Evolutionary conservation across 192 early-diverging fungal genomes (phyloP).

Genomic region (Umbelopsis sp.): DNA sequence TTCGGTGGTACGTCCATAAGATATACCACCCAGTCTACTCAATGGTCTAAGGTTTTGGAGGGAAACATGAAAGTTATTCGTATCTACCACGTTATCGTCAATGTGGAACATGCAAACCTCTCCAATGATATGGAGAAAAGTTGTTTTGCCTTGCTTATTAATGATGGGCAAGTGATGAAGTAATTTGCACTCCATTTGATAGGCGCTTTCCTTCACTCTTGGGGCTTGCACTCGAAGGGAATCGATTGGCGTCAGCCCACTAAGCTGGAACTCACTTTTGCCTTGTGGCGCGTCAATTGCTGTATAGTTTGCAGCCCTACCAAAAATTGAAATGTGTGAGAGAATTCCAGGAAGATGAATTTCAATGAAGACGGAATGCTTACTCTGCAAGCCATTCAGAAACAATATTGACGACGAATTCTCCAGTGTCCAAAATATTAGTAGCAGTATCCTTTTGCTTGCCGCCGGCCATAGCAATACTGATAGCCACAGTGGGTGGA

Average conservation of each 20-base stretch:
- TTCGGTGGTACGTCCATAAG: slow-evolving; percentile 38
- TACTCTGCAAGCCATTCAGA: slow-evolving; percentile 47
- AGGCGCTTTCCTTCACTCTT: slow-evolving; percentile 34
- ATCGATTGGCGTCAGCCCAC: slow-evolving; percentile 42
- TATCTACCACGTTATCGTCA: slow-evolving; percentile 36
- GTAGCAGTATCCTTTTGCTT: slow-evolving; percentile 47
- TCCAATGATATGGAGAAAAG: slow-evolving; percentile 43
- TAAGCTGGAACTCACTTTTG: slow-evolving; percentile 30
- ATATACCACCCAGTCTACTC: slow-evolving; percentile 42
- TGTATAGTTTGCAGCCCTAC: slow-evolving; percentile 46
- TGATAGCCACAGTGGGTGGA: slow-evolving; percentile 46
- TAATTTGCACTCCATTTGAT: slow-evolving; percentile 48
- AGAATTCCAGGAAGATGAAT: not conserved
- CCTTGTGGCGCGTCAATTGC: slow-evolving; percentile 40
- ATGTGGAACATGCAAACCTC: slow-evolving; percentile 38
- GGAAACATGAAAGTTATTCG: slow-evolving; percentile 34
- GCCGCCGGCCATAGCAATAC: slow-evolving; percentile 3
- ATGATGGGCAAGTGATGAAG: slow-evolving; percentile 36
- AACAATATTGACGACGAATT: slow-evolving; percentile 57
- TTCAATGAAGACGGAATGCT: not conserved
- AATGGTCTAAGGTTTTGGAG: slow-evolving; percentile 33
- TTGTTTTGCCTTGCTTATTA: slow-evolving; percentile 31
- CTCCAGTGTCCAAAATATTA: slow-evolving; percentile 42
- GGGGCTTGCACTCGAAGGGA: slow-evolving; percentile 30
- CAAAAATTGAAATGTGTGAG: not conserved